Conservation (phyloP, 1,284 basidiomycete genomes). For the Austroboletus novae-zelandiae region DNA sequence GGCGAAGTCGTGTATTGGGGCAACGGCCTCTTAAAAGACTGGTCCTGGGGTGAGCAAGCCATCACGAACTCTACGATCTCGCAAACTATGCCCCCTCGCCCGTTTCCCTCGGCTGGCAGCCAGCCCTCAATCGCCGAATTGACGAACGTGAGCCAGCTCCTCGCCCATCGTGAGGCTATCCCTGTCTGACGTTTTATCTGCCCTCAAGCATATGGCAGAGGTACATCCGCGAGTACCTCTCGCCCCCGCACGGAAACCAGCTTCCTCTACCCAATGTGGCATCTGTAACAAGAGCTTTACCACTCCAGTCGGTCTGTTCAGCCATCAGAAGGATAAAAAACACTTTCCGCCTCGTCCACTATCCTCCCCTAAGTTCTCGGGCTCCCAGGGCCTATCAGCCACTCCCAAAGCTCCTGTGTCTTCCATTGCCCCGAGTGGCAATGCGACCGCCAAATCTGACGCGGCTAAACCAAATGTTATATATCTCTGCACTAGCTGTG, state of each 20-base stretch:
- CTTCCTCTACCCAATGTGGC: slow-evolving; percentile 15
- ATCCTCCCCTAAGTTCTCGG: slow-evolving; percentile 6
- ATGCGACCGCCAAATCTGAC: not conserved
- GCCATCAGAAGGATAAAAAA: slow-evolving; percentile 24
- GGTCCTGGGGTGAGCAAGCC: slow-evolving; percentile 12
- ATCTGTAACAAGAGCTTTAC: slow-evolving; percentile 30
- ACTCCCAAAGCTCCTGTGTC: not conserved
- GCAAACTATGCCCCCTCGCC: slow-evolving; percentile 27
- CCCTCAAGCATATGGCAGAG: slow-evolving; percentile 24
- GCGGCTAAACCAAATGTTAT: slow-evolving; percentile 1
- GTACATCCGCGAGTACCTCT: slow-evolving; percentile 14
- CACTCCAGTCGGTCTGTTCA: slow-evolving; percentile 14
- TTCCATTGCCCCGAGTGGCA: not conserved
- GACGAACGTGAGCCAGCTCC: slow-evolving; percentile 16
- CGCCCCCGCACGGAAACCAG: not conserved
- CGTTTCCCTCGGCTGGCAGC: slow-evolving; percentile 24
- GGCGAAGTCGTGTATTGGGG: slow-evolving; percentile 35
- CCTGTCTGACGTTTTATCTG: slow-evolving; percentile 8
- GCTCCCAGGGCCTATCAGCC: slow-evolving; percentile 2
- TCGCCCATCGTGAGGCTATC: not conserved
- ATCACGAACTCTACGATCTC: slow-evolving; percentile 18
- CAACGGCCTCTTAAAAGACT: slow-evolving; percentile 32
- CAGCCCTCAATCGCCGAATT: slow-evolving; percentile 20
- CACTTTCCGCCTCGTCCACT: slow-evolving; percentile 17
- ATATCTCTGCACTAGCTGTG: slow-evolving; percentile 23